Evolutionary conservation across 2,329 filamentous ascomycete genomes (phyloP).

Genomic region (Myriosclerotinia duriaeana): DNA sequence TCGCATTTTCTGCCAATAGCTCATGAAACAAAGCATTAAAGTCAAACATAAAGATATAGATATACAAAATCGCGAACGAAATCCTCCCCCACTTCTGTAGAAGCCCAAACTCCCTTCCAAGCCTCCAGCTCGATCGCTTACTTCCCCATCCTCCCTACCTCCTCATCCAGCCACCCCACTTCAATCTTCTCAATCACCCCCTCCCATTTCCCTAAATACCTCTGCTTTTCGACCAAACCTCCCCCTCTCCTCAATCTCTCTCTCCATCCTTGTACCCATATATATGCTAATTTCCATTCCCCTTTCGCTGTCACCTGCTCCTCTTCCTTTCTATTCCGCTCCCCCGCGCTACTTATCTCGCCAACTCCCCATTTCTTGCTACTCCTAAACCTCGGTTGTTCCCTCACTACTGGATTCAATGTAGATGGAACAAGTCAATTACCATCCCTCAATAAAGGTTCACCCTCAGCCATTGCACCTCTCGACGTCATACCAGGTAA

Average conservation of each 20-base stretch:
- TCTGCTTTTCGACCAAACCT: slow-evolving; percentile 31
- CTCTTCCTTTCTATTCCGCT: not conserved
- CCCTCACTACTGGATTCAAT: not conserved
- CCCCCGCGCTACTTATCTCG: not conserved
- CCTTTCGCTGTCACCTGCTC: not conserved
- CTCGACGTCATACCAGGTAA: not conserved
- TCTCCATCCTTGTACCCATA: slow-evolving; percentile 33
- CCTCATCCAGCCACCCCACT: not conserved
- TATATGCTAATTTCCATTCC: slow-evolving; percentile 27
- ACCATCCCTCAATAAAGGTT: slow-evolving; percentile 12
- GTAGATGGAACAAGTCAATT: not conserved
- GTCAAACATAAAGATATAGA: not conserved
- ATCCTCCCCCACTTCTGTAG: not conserved
- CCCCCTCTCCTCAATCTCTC: slow-evolving; percentile 28
- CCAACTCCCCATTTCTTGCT: not conserved
- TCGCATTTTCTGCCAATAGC: not conserved
- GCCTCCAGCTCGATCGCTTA: not conserved
- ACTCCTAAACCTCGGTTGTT: not conserved
- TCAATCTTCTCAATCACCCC: slow-evolving; percentile 2
- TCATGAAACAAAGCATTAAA: not conserved
- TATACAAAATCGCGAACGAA: not conserved
- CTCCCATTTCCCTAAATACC: not conserved
- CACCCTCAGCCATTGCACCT: not conserved
- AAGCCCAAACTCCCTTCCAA: not conserved
- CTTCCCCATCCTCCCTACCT: not conserved